Base-by-base conservation (phyloP, 2,329 filamentous ascomycete genomes). In the Colletotrichum tamarilloi region DNA sequence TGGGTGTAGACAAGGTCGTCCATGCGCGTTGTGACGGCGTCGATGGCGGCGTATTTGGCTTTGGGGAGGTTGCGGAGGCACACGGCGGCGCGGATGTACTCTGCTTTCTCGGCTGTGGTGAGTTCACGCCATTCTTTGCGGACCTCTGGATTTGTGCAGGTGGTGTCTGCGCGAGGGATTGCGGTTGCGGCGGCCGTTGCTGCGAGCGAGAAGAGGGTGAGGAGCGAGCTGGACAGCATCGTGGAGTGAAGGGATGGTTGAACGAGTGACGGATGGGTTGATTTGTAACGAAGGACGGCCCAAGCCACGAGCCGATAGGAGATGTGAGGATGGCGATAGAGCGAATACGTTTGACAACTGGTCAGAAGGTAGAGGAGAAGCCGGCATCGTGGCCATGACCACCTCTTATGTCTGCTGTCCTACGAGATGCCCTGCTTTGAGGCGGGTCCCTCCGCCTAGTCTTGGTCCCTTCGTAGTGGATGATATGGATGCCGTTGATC, bases 101-200 rank as follows among this genome's bases (percentile, higher is more conserved):
- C 74, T 6, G 72, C 66, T 60, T 76, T 76, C 22, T 76, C 74
- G 53, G 52, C 66, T 6, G 57, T 56, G 49, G 65, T 68, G n/a
- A 76, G 73, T 60, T 76, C 74, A 56, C 74, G 74, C 75, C 75
- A 76, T 58, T 76, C 75, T 49, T 75, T 76, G 38, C 75, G 75
- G 62, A 76, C 67, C 14, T 24, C 57, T 22, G 74, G 70, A 28
- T 68, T 59, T 26, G 74, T 68, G 70, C 75, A 76, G 68, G 35
- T 22, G 64, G 26, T 53, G 14, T 63, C 52, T 16, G 57, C 63
- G 3, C 69, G 64, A 28, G 69, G 69, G n/a, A 63, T 67, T 19
- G 22, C 69, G 22, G 22, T 59, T 38, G 63, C 69, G 35, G 63
- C 19, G 52, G 59, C 22, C 8, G 64, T 52, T 14, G 58, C 64